Percentiles rank a stretch among this genome's conserved stretches.
phyloP scores from a whole-genome alignment of 352 stramenopile genomes.

The Globisporangium okanoganense region DNA sequence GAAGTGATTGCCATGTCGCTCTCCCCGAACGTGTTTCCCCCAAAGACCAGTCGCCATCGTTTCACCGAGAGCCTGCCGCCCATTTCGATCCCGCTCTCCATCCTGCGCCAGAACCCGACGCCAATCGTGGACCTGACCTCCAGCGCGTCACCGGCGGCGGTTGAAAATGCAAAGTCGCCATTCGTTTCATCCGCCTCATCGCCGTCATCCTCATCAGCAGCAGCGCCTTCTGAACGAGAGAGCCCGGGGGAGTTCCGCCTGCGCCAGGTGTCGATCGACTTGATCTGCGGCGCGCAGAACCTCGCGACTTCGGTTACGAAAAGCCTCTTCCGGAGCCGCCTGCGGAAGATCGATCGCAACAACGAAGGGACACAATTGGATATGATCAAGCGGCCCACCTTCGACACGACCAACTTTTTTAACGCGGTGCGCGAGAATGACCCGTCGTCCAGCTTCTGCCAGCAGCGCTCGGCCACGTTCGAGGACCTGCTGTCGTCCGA shows the following conservation, averaged over 20 bases:
- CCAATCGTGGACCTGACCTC: constrained; percentile 38
- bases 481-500: constrained; percentile 76
- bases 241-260: constrained; percentile 30
- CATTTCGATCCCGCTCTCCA: constrained; percentile 75
- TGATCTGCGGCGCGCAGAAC: constrained; percentile 75
- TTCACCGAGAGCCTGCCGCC: constrained; percentile 79
- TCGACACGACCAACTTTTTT: constrained; percentile 71
- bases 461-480: constrained; percentile 66
- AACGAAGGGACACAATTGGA: constrained; percentile 55
- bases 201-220: neutral
- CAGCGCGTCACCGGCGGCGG: constrained; percentile 6
- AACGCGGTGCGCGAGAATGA: constrained; percentile 82
- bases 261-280: constrained; percentile 65
- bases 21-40: constrained; percentile 76
- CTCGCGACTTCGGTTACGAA: constrained; percentile 68
- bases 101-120: constrained; percentile 59
- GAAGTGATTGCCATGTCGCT: constrained; percentile 83
- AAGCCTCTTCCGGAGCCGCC: constrained; percentile 63
- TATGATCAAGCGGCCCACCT: constrained; percentile 58
- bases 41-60: constrained; percentile 81
- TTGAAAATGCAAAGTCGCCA: neutral
- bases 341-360: constrained; percentile 55
- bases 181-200: neutral
- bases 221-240: constrained; percentile 10
- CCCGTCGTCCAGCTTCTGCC: constrained; percentile 74